Evolutionary conservation across 2,329 filamentous ascomycete species (phyloP), one percentile per base, ranked within the genome.

Genomic region (Ramichloridium luteum): DNA sequence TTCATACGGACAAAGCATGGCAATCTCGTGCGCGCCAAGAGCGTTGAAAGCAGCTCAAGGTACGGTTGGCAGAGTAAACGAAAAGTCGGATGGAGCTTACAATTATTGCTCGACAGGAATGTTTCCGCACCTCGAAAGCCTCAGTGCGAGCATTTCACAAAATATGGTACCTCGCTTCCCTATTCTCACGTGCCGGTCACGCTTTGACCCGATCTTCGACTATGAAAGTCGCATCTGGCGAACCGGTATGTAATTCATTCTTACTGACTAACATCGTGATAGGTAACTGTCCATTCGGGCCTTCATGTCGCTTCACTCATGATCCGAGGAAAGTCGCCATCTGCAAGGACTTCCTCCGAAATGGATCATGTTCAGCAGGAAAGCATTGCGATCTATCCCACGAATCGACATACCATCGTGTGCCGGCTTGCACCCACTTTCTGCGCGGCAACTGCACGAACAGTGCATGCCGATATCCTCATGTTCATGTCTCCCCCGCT

Each of bases 381-480:
- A 72, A 78, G 51, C 69, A 69, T 50, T 98, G 90, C 68, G 82
- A 93, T 59, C 70, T 96, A 38, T 93, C 86, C 41, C 90, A 96
- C 68, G 77, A 90, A 28, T 65, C 82, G 41, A 81, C 72, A 34
- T 73, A 84, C 44, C 72, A 94, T 58, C 80, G 88, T 59, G 81
- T 81, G 33, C 86, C 90, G 35, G 73, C 80, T 39, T 96, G 90
- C 64, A 61, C 90, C 56, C 85, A 94, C 63, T 93, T 84, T 64
- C 72, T 84, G 56, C 80, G 81, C 55, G 85, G 85, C 51, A 81
- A 84, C 53, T 96, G 90, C 65, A 79, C 78, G 49, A 94, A 94
- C 54, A 61, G 75, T 49, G 70, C 78, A 47, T 96, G 90, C 62
- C 79, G 72, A 41, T 96, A 92, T 68, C 71, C 81, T 52, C 90